Evolutionary conservation across 192 early-diverging fungal species (phyloP).

Genomic region (Diversispora epigaea): DNA sequence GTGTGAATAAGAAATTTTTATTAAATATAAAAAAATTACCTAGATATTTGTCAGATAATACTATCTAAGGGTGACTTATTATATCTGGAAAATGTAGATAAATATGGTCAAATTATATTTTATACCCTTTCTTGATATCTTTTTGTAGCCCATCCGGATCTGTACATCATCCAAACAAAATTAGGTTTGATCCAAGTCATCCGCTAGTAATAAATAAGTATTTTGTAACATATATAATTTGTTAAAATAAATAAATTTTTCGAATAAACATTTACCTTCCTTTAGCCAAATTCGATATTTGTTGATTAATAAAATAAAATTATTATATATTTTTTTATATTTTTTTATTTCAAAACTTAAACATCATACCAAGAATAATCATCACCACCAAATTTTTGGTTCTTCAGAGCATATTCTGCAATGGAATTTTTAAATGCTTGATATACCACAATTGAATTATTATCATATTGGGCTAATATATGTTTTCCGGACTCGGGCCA

Average conservation of each 20-base stretch:
- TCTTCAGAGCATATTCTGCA: conserved; percentile 35
- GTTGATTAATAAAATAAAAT: neutral
- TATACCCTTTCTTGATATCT: conserved; percentile 39
- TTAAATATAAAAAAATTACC: conserved; percentile 14
- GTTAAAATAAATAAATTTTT: neutral
- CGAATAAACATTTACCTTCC: neutral
- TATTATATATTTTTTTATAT: neutral
- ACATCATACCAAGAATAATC: conserved; percentile 34
- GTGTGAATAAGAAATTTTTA: conserved; percentile 17
- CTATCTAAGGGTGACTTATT: too few species aligned
- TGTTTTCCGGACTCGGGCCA: conserved; percentile 27
- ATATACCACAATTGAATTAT: conserved; percentile 42
- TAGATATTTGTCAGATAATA: too few species aligned
- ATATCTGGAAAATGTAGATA: conserved; percentile 24
- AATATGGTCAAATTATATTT: neutral
- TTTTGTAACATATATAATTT: neutral
- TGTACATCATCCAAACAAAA: conserved; percentile 55
- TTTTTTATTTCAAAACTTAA: neutral
- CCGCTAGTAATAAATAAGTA: conserved; percentile 17
- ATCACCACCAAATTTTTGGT: conserved; percentile 43
- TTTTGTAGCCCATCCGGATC: conserved; percentile 48
- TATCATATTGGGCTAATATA: conserved; percentile 39
- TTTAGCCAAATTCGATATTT: neutral
- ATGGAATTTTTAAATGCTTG: conserved; percentile 44
- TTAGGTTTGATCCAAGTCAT: conserved; percentile 55